phyloP scores from a whole-genome alignment of 352 stramenopile species.

The Phytophthora constricta region DNA sequence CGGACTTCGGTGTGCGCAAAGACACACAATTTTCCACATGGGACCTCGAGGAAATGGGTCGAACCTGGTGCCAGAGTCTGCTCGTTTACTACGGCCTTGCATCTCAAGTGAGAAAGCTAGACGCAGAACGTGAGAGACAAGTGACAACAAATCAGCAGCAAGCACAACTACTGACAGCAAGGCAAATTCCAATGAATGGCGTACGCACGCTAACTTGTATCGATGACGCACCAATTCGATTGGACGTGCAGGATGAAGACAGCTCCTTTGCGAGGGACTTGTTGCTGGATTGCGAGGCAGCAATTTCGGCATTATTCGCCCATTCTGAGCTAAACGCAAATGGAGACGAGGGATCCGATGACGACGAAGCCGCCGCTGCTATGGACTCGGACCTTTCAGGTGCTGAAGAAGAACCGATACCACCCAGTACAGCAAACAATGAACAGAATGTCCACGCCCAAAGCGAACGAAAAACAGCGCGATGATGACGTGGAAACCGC shows the following conservation, averaged over 20 bases:
- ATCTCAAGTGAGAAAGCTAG: slow-evolving; percentile 48
- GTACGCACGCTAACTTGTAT: background rate
- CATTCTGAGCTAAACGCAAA: slow-evolving; percentile 30
- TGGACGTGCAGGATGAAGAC: slow-evolving; percentile 23
- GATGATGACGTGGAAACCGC: background rate
- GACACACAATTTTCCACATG: slow-evolving; percentile 81
- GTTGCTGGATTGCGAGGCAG: slow-evolving; percentile 66
- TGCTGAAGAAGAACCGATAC: slow-evolving; percentile 70
- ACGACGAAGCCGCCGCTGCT: slow-evolving; percentile 10
- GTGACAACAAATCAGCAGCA: background rate
- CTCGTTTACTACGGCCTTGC: slow-evolving; percentile 78
- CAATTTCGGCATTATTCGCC: slow-evolving; percentile 63
- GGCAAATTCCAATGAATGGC: background rate
- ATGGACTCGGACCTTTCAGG: slow-evolving; percentile 72
- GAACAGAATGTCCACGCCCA: slow-evolving; percentile 5
- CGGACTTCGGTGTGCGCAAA: slow-evolving; percentile 69
- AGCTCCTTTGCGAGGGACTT: slow-evolving; percentile 38
- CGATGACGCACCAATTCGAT: background rate
- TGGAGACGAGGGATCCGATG: slow-evolving; percentile 20
- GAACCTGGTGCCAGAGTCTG: slow-evolving; percentile 75
- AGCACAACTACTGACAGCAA: background rate
- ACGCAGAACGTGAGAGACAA: slow-evolving; percentile 24
- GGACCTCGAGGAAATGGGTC: slow-evolving; percentile 81
- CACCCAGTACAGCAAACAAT: slow-evolving; percentile 35
- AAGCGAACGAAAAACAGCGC: slow-evolving; percentile 1